phyloP scores from a whole-genome alignment of 2,329 filamentous ascomycete species.

The Fusarium guadeloupense region DNA sequence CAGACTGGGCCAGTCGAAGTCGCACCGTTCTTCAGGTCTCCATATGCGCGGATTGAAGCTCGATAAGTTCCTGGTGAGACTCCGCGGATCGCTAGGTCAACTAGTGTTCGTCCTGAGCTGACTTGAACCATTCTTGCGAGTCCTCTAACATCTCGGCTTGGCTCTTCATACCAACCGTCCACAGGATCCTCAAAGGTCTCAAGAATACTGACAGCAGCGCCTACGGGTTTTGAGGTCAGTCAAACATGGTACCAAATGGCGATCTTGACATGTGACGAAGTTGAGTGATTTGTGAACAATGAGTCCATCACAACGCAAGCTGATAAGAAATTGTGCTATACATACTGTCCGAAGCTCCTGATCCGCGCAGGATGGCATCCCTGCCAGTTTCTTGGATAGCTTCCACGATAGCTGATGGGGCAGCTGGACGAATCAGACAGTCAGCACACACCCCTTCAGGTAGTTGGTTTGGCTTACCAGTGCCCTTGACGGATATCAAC shows the following conservation, averaged over 20 bases:
- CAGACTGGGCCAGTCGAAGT: conserved; percentile 85
- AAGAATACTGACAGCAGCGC: conserved; percentile 92
- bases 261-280: neutral
- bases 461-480: conserved; percentile 58
- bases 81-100: conserved; percentile 88
- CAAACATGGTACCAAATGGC: neutral
- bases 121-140: conserved; percentile 95
- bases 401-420: conserved; percentile 87
- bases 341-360: conserved; percentile 84
- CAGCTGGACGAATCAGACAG: conserved; percentile 57
- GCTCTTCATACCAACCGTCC: conserved; percentile 55
- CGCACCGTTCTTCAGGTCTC: conserved; percentile 87
- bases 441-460: conserved; percentile 18
- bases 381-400: conserved; percentile 90
- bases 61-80: conserved; percentile 82
- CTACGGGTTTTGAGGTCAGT: conserved; percentile 50
- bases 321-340: conserved; percentile 39
- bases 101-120: conserved; percentile 76
- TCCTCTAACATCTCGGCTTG: conserved; percentile 74
- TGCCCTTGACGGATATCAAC: conserved; percentile 85
- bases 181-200: conserved; percentile 77
- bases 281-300: neutral
- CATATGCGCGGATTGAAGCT: conserved; percentile 85
- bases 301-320: neutral
- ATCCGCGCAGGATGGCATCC: conserved; percentile 93